Conservation (phyloP, 1,139 yeast species). For the Debaryomyces psychrophilus region DNA sequence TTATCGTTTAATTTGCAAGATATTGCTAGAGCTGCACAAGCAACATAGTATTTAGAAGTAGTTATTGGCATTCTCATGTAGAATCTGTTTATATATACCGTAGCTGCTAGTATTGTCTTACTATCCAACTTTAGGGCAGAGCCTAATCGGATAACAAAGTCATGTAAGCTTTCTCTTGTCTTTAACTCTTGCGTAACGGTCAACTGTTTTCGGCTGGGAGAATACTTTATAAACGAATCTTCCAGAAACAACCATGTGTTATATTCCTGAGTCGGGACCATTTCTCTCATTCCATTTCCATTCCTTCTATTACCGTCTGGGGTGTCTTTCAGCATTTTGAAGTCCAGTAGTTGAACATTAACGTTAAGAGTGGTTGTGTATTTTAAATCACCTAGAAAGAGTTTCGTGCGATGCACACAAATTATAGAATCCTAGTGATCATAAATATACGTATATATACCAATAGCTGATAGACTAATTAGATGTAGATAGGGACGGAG, state of each 20-base stretch:
- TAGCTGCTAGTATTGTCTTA: constrained; percentile 47
- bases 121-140: constrained; percentile 45
- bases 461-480: no score
- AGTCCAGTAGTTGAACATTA: not conserved
- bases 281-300: not conserved
- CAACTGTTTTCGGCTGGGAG: constrained; percentile 36
- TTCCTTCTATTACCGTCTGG: not conserved
- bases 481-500: no score
- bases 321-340: constrained; percentile 2
- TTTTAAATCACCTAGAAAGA: not conserved
- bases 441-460: no score
- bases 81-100: constrained; percentile 44
- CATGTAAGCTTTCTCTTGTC: constrained; percentile 43
- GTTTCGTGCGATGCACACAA: not conserved
- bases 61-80: constrained; percentile 49
- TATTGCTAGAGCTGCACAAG: constrained; percentile 49
- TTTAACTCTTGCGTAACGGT: constrained; percentile 40
- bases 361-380: not conserved
- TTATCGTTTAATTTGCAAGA: constrained; percentile 49
- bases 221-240: constrained; percentile 30
- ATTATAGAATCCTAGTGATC: not conserved
- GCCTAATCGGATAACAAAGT: constrained; percentile 44
- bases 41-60: constrained; percentile 49
- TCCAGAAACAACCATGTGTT: constrained; percentile 42
- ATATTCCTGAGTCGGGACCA: constrained; percentile 1